phyloP scores from a whole-genome alignment of 371 early-diverging fungal species.

The Rhizopus sp. region DNA sequence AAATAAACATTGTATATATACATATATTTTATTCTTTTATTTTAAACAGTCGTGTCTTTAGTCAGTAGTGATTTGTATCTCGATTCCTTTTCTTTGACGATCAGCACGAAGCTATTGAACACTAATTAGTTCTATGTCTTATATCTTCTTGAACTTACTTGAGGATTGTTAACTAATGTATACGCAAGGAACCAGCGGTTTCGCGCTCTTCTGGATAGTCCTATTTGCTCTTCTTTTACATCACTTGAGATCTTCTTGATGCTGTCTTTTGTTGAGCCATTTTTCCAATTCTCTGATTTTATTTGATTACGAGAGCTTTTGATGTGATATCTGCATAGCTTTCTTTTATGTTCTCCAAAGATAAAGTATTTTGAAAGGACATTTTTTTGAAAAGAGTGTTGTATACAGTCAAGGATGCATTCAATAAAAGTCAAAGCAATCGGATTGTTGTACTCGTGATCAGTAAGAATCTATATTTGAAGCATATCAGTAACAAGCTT shows the following conservation, averaged over 20 bases:
- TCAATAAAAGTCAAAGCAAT: slow-evolving; percentile 39
- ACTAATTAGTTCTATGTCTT: slow-evolving; percentile 1
- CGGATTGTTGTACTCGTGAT: slow-evolving; percentile 54
- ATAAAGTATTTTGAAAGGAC: not conserved
- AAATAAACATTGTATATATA: not conserved
- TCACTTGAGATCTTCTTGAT: not conserved
- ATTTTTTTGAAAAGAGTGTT: not conserved
- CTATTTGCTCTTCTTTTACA: not conserved
- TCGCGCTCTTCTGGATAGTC: slow-evolving; percentile 21
- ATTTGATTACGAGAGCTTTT: not conserved
- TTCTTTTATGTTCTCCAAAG: not conserved
- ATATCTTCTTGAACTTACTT: slow-evolving; percentile 21
- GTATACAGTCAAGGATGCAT: slow-evolving; percentile 26
- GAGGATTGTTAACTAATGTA: slow-evolving; percentile 45
- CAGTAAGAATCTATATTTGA: slow-evolving; percentile 35
- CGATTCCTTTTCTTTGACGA: not conserved
- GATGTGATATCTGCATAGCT: slow-evolving; percentile 2
- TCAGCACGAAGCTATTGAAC: slow-evolving; percentile 4
- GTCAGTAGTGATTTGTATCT: too few relatives aligned
- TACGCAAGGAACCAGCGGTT: slow-evolving; percentile 48
- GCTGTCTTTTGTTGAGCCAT: not conserved
- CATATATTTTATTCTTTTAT: too few relatives aligned
- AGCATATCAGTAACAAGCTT: not conserved
- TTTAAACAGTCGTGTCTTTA: too few relatives aligned
- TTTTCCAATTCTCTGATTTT: not conserved